A percentile compares a stretch with the other conserved stretches of the same genome.
These are phyloP conservation scores for Xylaria sp. DNA, from an alignment of 2,329 filamentous ascomycete species.

Conservation along the genomic window DNA sequence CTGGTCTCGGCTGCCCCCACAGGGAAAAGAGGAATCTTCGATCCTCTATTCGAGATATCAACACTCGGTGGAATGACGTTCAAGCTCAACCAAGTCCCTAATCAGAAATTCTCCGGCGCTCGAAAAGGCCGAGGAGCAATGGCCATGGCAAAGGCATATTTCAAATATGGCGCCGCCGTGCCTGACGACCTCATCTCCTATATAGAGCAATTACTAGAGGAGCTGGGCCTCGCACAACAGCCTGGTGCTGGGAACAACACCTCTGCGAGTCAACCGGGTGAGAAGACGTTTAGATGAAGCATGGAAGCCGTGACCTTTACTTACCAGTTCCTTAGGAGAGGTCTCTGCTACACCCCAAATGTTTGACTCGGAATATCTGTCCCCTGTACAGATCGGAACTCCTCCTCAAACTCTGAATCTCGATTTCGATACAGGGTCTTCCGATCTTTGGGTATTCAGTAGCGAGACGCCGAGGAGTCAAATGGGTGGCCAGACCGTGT, in stretches of 20 bases:
- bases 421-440: conserved; percentile 59
- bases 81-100: conserved; percentile 53
- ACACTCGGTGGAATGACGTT: conserved; percentile 54
- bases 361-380: conserved; percentile 50
- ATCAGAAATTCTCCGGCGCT: conserved; percentile 48
- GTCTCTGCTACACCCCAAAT: conserved; percentile 46
- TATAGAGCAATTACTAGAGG: conserved; percentile 49
- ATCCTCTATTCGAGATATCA: conserved; percentile 47
- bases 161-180: conserved; percentile 52
- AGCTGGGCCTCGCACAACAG: conserved; percentile 47
- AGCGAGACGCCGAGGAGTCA: conserved; percentile 47
- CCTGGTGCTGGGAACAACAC: conserved; percentile 30
- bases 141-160: conserved; percentile 53
- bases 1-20: conserved; percentile 47
- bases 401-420: conserved; percentile 56
- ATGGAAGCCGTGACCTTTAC: conserved; percentile 20
- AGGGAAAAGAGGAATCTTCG: conserved; percentile 41
- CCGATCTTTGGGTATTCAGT: conserved; percentile 61
- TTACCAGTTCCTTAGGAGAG: conserved; percentile 41
- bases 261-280: conserved; percentile 27
- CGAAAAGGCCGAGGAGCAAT: conserved; percentile 51
- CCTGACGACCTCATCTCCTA: conserved; percentile 49
- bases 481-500: conserved; percentile 53
- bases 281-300: conserved; percentile 1
- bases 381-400: conserved; percentile 51